Evolutionary conservation across 371 early-diverging fungal species (phyloP), one percentile per base, ranked within the genome.

Genomic region (Apophysomyces variabilis): DNA sequence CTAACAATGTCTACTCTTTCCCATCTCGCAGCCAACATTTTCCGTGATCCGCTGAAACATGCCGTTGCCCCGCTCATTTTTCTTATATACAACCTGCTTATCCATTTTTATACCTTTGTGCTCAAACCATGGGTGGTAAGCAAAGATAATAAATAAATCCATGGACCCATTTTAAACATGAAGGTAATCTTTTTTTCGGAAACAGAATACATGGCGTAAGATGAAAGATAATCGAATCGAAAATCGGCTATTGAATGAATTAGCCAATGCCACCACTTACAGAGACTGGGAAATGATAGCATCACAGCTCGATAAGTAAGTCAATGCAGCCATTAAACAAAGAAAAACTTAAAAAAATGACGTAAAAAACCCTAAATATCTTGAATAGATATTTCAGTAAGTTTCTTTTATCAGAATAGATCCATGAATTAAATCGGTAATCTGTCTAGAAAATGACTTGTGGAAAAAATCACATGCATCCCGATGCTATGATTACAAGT

Each of bases 401-500:
- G 18, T 12, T 26, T 26, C 32, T 26, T 26, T 26, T n/a, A 44
- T 39, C 3, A 38, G 38, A 7, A 26, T 11, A 64, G 38, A 54
- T n/a, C n/a, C 26, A 16, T 41, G 41, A 45, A 38, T n/a, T 11
- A 21, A 38, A 21, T 13, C n/a, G 41, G 41, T 0, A 47, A 26
- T 26, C 32, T 26, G 32, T 26, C 16, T 58, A 73, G 89, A 80
- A 36, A 85, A 85, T 14, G 88, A 88, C 68, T 70, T 64, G 38
- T 90, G 90, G 90, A 79, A 83, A 47, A 68, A 71, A 18, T 73
- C 84, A 59, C 83, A 86, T 7, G 68, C 66, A 0, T 86, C 85
- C 3, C 79, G 75, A 60, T 60, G 83, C n/a, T 93, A 92, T 66
- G 93, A 93, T 65, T 86, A 89, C 66, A 83, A 83, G 50, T 71